A percentile compares a stretch with the other conserved stretches of the same genome.
phyloP scores from a whole-genome alignment of 2,329 filamentous ascomycete species.

The Aspergillus costaricaensis region DNA sequence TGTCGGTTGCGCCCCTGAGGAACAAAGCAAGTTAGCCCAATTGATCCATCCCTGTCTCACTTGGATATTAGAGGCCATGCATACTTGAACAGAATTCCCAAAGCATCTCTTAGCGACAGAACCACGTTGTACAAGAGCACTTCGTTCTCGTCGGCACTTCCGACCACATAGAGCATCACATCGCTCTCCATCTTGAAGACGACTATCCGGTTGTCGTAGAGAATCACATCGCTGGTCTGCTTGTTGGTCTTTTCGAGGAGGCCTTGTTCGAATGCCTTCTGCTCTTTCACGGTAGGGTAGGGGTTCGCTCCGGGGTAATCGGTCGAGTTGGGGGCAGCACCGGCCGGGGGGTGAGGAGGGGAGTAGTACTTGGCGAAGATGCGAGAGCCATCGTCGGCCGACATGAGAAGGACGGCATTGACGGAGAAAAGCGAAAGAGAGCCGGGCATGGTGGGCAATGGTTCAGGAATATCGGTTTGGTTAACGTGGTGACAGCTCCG shows the following conservation, averaged over 20 bases:
- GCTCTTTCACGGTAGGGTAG: conserved; percentile 86
- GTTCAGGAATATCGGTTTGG: conserved; percentile 9
- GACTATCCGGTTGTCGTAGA: conserved; percentile 95
- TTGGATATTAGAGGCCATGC: conserved; percentile 25
- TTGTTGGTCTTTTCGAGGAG: conserved; percentile 94
- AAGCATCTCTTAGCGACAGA: conserved; percentile 81
- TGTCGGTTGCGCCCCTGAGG: conserved; percentile 86
- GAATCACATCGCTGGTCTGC: conserved; percentile 91
- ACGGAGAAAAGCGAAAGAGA: conserved; percentile 75
- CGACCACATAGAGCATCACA: conserved; percentile 94
- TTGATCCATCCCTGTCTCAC: not conserved
- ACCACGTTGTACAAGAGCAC: conserved; percentile 94
- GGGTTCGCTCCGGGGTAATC: conserved; percentile 69
- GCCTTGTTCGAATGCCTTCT: conserved; percentile 96
- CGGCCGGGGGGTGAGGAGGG: conserved; percentile 67
- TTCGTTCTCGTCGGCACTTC: conserved; percentile 91
- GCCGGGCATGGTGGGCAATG: conserved; percentile 62
- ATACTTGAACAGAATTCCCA: conserved; percentile 91
- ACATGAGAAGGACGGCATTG: conserved; percentile 76
- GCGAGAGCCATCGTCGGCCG: conserved; percentile 83
- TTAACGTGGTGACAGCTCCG: conserved; percentile 4
- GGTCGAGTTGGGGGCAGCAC: conserved; percentile 55
- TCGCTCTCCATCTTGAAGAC: conserved; percentile 98
- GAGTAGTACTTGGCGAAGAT: conserved; percentile 95
- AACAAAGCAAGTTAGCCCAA: conserved; percentile 20